Base-by-base conservation (phyloP, 2,329 filamentous ascomycete species). In the Diaporthe longicolla region DNA sequence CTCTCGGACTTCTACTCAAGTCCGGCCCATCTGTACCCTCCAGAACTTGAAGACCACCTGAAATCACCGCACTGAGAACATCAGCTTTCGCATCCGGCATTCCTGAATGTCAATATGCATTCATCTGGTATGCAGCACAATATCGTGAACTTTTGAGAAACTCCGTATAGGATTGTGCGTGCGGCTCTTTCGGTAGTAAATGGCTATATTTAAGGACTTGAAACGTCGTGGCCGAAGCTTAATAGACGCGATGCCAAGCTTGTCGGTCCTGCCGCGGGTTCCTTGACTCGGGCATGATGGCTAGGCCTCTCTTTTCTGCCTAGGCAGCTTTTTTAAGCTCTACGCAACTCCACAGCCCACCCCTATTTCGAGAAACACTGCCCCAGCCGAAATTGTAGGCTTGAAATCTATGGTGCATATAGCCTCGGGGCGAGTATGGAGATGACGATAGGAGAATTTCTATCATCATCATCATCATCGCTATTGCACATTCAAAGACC, bases 311-410 rank as follows among this genome's bases (percentile, higher is more conserved):
- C 32, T 40, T 54, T 68, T 68, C 32, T 68, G 32, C 48, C 48
- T 68, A 50, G 48, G 21, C 48, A 37, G 63, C 63, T 40, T 68
- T 54, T 54, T 54, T 68, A 54, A 54, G 48, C 63, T 54, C 48
- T 68, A 68, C 26, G 63, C 63, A 68, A 54, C 63, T 68, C 63
- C 63, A 68, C 63, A 68, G 21, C 48, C 63, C 32, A 6, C 63
- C 63, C 48, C 63, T 54, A 54, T 68, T 68, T 68, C 48, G 48
- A 61, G 32, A 54, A 63, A 52, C 54, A 63, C 54, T 63, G 69
- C 55, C 55, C 29, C 40, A 29, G 21, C 43, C 55, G 69, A 63
- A n/a, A 71, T 71, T 71, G n/a, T 71, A 37, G 21, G 29, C 43
- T 58, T 19, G 37, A 7, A 61, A 61, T 61, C 21, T 5, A 50